These are phyloP conservation scores for Podospora pseudocomata DNA, from an alignment of 495 filamentous ascomycete species.

Conservation along the genomic window DNA sequence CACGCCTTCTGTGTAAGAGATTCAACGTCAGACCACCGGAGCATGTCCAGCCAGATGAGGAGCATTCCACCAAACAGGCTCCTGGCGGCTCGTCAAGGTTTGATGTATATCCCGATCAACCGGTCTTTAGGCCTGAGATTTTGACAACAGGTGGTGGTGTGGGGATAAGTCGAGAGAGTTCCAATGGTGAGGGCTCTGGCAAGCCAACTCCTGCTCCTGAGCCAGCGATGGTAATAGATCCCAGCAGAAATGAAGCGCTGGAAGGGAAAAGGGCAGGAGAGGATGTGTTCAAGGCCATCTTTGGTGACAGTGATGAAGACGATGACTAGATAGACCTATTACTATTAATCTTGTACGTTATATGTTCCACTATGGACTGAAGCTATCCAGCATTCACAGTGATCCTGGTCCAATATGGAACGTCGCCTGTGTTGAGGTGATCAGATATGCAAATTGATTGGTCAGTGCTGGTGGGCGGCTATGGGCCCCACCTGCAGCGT, in stretches of 20 bases:
- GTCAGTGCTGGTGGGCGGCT: background rate
- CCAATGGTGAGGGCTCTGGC: slow-evolving; percentile 33
- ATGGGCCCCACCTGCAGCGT: slow-evolving; percentile 7
- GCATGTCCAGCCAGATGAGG: slow-evolving; percentile 63
- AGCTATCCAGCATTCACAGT: background rate
- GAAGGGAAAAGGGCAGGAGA: slow-evolving; percentile 79
- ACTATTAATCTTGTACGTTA: background rate
- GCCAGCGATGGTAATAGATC: slow-evolving; percentile 54
- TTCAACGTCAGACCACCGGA: slow-evolving; percentile 79
- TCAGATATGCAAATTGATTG: background rate
- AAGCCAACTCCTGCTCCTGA: slow-evolving; percentile 1
- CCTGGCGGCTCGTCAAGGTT: slow-evolving; percentile 25
- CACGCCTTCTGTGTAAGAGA: slow-evolving; percentile 83
- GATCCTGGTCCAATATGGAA: background rate
- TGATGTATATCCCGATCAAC: slow-evolving; percentile 37
- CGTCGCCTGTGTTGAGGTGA: background rate
- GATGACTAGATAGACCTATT: slow-evolving; percentile 28
- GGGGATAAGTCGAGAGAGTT: background rate
- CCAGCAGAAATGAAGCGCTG: slow-evolving; percentile 79
- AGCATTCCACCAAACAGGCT: slow-evolving; percentile 22
- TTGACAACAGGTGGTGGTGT: slow-evolving; percentile 16
- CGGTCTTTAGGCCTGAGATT: slow-evolving; percentile 14
- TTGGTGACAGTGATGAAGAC: slow-evolving; percentile 82
- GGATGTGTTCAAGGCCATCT: slow-evolving; percentile 90
- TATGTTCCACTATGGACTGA: background rate